Evolutionary conservation across 176 grass and related monocot species (phyloP), one percentile per base, ranked within the genome.

Genomic region (Lolium multiflorum): DNA sequence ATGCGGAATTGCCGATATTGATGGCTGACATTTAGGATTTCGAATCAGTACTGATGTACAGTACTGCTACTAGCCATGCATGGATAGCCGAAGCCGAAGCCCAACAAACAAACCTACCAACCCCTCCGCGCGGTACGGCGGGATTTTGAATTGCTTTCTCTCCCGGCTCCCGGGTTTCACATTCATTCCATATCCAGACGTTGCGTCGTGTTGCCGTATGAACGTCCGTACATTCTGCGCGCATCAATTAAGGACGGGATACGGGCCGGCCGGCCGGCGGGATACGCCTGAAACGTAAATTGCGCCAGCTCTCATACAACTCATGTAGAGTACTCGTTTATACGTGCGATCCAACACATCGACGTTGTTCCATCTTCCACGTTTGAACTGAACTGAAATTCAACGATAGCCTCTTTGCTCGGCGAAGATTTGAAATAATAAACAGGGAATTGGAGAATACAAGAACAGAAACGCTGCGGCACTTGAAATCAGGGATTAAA

Each of bases 1-100:
- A 87, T 83, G 80, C 84, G 74, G 74, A 81, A 81, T 78, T 81
- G 39, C 65, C n/a, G 18, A 76, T 16, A 50, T 62, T 76, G 20
- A 84, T 38, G 43, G 82, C 57, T 47, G 17, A 14, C 25, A 76
- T 64, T 75, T 76, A 84, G 82, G 67, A 51, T 31, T 76, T 76
- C 82, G 56, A 51, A 75, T 21, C 18, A 9, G 82, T 76, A 84
- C 71, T 14, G 1, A 8, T 62, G n/a, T 57, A 76, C 71, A 15
- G 25, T 38, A 15, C 22, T 75, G 2, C 54, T 56, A 4, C 12
- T 51, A 13, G 12, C 14, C 51, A 6, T 14, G 15, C 15, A 54
- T 54, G 46, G n/a, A 24, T 11, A 31, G 76, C 77, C 7, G 56
- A 57, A 38, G 65, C 22, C 79, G 24, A 78, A 35, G 31, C 31